Conservation (phyloP, 495 filamentous ascomycete genomes). For the Hypoxylon subgilvum region DNA sequence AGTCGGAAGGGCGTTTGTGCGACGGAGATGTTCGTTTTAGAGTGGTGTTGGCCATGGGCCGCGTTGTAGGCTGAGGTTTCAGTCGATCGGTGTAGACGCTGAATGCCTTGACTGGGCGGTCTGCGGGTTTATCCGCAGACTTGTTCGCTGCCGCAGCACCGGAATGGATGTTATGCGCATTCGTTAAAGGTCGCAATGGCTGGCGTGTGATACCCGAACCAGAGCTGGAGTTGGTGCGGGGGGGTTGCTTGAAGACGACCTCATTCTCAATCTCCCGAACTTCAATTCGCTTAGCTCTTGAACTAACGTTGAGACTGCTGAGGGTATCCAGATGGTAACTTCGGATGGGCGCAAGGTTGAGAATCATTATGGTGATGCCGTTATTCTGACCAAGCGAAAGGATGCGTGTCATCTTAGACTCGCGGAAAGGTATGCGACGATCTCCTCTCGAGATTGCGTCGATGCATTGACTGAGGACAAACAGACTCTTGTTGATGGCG, state of each 20-base stretch:
- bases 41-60: constrained; percentile 44
- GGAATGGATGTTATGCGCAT: constrained; percentile 64
- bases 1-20: constrained; percentile 54
- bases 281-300: constrained; percentile 95
- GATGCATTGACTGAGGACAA: constrained; percentile 93
- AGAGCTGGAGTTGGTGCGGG: constrained; percentile 57
- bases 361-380: constrained; percentile 93
- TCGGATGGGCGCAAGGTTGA: constrained; percentile 85
- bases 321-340: constrained; percentile 94
- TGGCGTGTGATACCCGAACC: constrained; percentile 66
- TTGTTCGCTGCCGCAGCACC: constrained; percentile 48
- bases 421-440: constrained; percentile 86
- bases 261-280: constrained; percentile 94
- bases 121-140: constrained; percentile 56
- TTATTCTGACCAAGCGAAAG: constrained; percentile 93
- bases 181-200: constrained; percentile 75
- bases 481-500: constrained; percentile 97
- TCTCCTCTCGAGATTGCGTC: constrained; percentile 80
- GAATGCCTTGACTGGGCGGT: constrained; percentile 83
- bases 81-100: constrained; percentile 78
- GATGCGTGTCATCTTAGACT: constrained; percentile 97
- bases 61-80: constrained; percentile 48
- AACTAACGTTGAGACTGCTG: constrained; percentile 92
- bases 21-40: constrained; percentile 45
- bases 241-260: constrained; percentile 76